Conservation (phyloP, 1,284 basidiomycete species). For the Sparassis latifolia region DNA sequence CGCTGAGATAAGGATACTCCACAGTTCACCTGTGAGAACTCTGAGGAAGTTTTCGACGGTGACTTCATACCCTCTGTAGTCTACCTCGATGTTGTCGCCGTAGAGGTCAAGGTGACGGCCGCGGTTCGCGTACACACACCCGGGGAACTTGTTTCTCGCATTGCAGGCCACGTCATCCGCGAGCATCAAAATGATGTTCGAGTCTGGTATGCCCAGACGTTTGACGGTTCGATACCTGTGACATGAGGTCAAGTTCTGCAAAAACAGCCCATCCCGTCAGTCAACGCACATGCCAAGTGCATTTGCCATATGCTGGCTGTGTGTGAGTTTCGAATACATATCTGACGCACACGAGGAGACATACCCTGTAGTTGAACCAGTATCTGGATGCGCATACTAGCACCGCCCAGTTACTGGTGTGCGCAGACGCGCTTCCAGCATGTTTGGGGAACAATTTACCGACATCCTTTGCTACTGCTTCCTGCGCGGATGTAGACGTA, state of each 20-base stretch:
- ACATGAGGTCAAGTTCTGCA: not conserved
- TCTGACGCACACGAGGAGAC: slow-evolving; percentile 20
- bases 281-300: slow-evolving; percentile 80
- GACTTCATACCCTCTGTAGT: slow-evolving; percentile 97
- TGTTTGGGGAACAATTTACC: not conserved
- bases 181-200: slow-evolving; percentile 98
- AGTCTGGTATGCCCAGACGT: slow-evolving; percentile 94
- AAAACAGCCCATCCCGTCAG: not conserved
- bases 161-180: slow-evolving; percentile 97
- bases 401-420: slow-evolving; percentile 99
- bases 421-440: slow-evolving; percentile 36
- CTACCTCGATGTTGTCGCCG: slow-evolving; percentile 95
- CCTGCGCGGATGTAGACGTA: no score
- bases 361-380: slow-evolving; percentile 97
- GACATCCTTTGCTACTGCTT: no score
- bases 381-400: slow-evolving; percentile 91
- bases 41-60: slow-evolving; percentile 95
- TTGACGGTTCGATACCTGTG: slow-evolving; percentile 95
- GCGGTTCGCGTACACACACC: slow-evolving; percentile 83
- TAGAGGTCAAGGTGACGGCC: slow-evolving; percentile 84
- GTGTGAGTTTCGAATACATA: slow-evolving; percentile 1
- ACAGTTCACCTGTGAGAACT: slow-evolving; percentile 71
- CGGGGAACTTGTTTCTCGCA: slow-evolving; percentile 86
- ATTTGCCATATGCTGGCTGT: slow-evolving; percentile 88
- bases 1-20: not conserved